Percentiles rank a stretch among this genome's conserved stretches.
Conservation (phyloP, 495 filamentous ascomycete species). For the Penicillium cosmopolitanum region DNA sequence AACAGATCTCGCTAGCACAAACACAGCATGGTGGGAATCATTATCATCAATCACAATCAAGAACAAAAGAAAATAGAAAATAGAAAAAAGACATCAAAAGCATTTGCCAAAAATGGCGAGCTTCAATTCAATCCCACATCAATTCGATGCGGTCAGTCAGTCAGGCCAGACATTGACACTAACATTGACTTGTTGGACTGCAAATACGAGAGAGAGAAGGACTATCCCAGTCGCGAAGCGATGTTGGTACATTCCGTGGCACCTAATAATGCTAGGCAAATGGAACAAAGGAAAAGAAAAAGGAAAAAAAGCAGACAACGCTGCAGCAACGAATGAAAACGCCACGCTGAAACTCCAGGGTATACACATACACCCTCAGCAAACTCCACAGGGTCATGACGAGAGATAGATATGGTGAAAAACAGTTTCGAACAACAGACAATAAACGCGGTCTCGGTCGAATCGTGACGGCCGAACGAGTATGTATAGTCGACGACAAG, state of each 20-base stretch:
- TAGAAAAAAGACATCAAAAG: conserved; percentile 10
- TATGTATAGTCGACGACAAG: conserved; percentile 8
- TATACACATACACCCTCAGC: conserved; percentile 17
- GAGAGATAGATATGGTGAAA: conserved; percentile 11
- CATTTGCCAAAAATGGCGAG: background rate
- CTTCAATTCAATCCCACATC: too few relatives aligned
- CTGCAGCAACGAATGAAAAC: conserved; percentile 32
- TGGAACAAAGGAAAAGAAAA: conserved; percentile 32
- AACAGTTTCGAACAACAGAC: conserved; percentile 11
- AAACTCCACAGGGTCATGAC: conserved; percentile 31
- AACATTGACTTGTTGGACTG: background rate
- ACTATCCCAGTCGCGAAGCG: conserved; percentile 10
- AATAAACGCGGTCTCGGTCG: background rate
- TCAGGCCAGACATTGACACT: background rate
- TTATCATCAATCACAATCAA: conserved; percentile 26
- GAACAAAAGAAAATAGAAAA: conserved; percentile 18
- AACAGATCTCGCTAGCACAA: conserved; percentile 28
- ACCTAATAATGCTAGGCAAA: conserved; percentile 33
- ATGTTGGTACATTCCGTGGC: conserved; percentile 30
- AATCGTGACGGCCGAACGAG: background rate
- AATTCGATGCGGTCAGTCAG: too few relatives aligned
- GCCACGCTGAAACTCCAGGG: conserved; percentile 32
- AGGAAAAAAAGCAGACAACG: conserved; percentile 22
- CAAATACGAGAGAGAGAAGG: conserved; percentile 14
- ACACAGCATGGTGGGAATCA: conserved; percentile 28